Percentiles rank a stretch among this genome's conserved stretches.
phyloP scores from a whole-genome alignment of 2,329 filamentous ascomycete species.

The Thielaviopsis populi region DNA sequence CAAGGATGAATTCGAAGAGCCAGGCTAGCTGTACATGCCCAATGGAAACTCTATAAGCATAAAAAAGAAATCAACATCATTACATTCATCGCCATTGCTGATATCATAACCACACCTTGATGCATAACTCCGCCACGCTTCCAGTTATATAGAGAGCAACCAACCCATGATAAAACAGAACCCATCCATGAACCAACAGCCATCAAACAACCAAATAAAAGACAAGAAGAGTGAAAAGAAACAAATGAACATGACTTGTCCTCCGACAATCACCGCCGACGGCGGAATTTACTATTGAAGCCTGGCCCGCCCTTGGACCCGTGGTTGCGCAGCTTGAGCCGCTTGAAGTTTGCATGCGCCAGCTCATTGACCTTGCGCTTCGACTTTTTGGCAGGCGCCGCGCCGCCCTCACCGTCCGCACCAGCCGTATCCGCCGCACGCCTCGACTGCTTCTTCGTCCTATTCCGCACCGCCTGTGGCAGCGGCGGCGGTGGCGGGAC shows the following conservation, averaged over 20 bases:
- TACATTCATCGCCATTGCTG: not conserved
- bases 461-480: not conserved
- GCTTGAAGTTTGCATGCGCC: constrained; percentile 51
- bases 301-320: constrained; percentile 47
- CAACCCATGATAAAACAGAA: not conserved
- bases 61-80: not conserved
- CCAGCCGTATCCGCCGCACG: not conserved
- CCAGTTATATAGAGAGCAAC: not conserved
- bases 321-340: constrained; percentile 46
- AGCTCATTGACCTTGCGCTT: constrained; percentile 47
- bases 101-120: not conserved
- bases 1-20: no score
- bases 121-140: not conserved
- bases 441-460: constrained; percentile 14
- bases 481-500: not conserved
- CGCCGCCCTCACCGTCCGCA: constrained; percentile 21
- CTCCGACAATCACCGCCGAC: constrained; percentile 26
- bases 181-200: not conserved
- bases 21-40: not conserved
- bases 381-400: constrained; percentile 28
- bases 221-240: not conserved
- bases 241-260: no score
- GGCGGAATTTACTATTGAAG: constrained; percentile 42
- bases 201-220: not conserved
- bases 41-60: no score